Evolutionary conservation across 176 grass and related monocot genomes (phyloP).

Genomic region (Oryza punctata): DNA sequence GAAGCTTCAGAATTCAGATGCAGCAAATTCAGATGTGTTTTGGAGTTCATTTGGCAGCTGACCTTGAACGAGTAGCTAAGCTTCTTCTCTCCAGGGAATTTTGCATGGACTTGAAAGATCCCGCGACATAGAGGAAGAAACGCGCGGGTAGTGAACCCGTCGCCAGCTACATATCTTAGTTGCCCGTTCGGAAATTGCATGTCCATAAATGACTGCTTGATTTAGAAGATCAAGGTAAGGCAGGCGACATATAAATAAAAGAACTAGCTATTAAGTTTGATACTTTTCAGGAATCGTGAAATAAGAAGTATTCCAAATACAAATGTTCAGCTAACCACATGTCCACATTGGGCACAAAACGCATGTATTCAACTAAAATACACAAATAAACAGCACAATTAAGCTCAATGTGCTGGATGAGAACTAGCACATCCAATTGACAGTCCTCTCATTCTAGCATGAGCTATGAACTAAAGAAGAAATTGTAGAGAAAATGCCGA

Average conservation of each 20-base stretch:
- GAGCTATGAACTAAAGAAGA: background rate
- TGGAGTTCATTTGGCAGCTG: background rate
- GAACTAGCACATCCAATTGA: background rate
- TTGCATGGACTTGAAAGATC: constrained; percentile 58
- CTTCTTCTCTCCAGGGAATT: constrained; percentile 66
- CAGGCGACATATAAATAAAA: background rate
- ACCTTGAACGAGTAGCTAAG: constrained; percentile 79
- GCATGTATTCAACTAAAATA: background rate
- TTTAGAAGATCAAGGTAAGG: background rate
- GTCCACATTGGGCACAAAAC: background rate
- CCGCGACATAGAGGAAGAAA: constrained; percentile 51
- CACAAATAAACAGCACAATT: background rate
- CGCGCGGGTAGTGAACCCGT: constrained; percentile 43
- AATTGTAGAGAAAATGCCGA: background rate
- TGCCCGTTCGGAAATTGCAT: constrained; percentile 73
- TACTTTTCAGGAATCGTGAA: background rate
- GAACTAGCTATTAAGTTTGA: background rate
- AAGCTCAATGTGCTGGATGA: background rate
- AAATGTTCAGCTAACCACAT: background rate
- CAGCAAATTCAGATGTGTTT: background rate
- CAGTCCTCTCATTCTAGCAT: background rate
- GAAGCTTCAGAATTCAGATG: background rate
- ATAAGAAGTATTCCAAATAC: background rate
- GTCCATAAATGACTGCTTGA: constrained; percentile 63
- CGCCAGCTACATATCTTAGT: constrained; percentile 54